A percentile compares a stretch with the other conserved stretches of the same genome.
Conservation (phyloP, 345 rosid genomes). For the Melaleuca alternifolia region DNA sequence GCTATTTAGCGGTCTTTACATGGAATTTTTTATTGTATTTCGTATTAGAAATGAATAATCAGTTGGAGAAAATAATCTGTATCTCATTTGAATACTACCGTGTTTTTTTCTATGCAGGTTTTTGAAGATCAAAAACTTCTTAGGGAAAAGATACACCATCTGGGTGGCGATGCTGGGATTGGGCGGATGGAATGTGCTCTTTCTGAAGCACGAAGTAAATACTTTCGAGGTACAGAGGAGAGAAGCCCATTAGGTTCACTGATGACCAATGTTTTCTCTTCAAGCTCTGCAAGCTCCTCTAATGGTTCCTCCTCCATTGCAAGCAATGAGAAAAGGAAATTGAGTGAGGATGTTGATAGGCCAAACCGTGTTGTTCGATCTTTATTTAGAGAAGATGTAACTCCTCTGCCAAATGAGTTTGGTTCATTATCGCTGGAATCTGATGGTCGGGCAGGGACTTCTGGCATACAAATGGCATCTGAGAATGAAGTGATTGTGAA, state of each 20-base stretch:
- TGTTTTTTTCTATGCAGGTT: conserved; percentile 36
- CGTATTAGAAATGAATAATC: background rate
- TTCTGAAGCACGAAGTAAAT: conserved; percentile 55
- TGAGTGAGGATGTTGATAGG: conserved; percentile 17
- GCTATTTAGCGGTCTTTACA: background rate
- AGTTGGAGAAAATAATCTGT: background rate
- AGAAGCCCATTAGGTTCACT: conserved; percentile 61
- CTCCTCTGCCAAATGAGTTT: conserved; percentile 19
- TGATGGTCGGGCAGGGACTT: conserved; percentile 14
- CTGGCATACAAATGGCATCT: conserved; percentile 13
- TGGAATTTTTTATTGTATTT: background rate
- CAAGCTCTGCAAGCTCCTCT: conserved; percentile 26
- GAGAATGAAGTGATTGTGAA: conserved; percentile 85
- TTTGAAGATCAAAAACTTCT: conserved; percentile 73
- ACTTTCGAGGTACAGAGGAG: conserved; percentile 43
- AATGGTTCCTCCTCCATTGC: conserved; percentile 15
- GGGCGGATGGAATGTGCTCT: conserved; percentile 71
- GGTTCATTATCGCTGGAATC: conserved; percentile 17
- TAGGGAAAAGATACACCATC: conserved; percentile 67
- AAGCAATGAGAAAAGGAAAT: conserved; percentile 17
- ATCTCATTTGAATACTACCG: background rate
- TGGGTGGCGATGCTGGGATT: conserved; percentile 74
- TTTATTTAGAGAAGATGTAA: conserved; percentile 50
- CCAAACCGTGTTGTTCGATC: conserved; percentile 55
- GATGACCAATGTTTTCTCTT: conserved; percentile 11